Conservation (phyloP, 306 rosid species). For the Aeschynomene evenia region DNA sequence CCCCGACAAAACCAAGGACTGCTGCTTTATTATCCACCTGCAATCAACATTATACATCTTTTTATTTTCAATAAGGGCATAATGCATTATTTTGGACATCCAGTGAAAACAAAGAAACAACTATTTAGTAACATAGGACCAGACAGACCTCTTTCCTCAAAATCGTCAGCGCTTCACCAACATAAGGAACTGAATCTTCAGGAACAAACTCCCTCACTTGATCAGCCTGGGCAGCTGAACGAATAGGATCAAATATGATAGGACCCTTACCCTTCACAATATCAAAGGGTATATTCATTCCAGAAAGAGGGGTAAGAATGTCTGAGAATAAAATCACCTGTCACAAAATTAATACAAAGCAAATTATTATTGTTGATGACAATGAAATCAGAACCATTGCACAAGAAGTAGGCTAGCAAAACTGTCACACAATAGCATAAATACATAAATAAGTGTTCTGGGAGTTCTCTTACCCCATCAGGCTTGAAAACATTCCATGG, state of each 20-base stretch:
- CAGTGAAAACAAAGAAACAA: neutral
- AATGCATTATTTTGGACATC: neutral
- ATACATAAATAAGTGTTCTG: neutral
- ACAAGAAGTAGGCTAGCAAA: neutral
- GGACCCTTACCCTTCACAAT: slow-evolving; percentile 99
- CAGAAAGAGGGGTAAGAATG: slow-evolving; percentile 95
- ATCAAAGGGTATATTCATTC: slow-evolving; percentile 98
- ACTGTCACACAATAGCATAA: neutral
- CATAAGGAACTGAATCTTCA: slow-evolving; percentile 93
- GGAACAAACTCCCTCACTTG: slow-evolving; percentile 87
- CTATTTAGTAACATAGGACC: neutral
- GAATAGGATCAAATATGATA: slow-evolving; percentile 70
- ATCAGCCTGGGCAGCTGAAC: slow-evolving; percentile 61
- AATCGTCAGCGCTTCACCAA: slow-evolving; percentile 82
- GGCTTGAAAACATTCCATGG: slow-evolving; percentile 88
- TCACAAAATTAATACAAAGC: slow-evolving; percentile 17
- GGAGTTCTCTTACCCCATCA: slow-evolving; percentile 62
- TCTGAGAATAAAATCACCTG: slow-evolving; percentile 97
- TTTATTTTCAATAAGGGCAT: neutral
- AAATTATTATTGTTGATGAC: neutral
- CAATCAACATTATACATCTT: slow-evolving; percentile 24
- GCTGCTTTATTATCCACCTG: slow-evolving; percentile 93
- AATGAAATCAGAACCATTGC: neutral
- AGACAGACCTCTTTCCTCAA: slow-evolving; percentile 67
- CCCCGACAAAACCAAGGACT: slow-evolving; percentile 95